phyloP scores from a whole-genome alignment of 768 basidiomycete species.

The Amanita brunnescens region DNA sequence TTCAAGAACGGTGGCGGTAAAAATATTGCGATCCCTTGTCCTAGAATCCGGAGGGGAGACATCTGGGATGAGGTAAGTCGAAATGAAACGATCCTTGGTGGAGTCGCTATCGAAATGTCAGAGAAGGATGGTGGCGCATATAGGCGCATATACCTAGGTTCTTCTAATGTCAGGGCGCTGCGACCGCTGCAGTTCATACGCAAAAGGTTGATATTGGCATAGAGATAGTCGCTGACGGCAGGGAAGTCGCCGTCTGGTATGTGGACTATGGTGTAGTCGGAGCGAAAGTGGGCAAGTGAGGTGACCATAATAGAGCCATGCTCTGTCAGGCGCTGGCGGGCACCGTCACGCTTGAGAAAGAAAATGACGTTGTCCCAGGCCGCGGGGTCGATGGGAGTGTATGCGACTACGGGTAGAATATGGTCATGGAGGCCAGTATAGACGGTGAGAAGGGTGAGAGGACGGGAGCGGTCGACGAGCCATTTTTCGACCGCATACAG shows the following conservation, averaged over 20 bases:
- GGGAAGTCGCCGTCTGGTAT: constrained; percentile 66
- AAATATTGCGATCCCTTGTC: constrained; percentile 32
- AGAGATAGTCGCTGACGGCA: constrained; percentile 55
- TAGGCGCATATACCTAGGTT: constrained; percentile 46
- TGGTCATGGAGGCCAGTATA: constrained; percentile 66
- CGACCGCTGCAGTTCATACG: constrained; percentile 83
- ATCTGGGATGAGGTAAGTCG: constrained; percentile 49
- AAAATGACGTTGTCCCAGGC: constrained; percentile 59
- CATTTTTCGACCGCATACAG: constrained; percentile 86
- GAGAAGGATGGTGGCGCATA: constrained; percentile 2
- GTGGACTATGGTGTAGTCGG: constrained; percentile 78
- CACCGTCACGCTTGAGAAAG: constrained; percentile 57
- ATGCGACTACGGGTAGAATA: constrained; percentile 37
- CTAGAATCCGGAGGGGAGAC: constrained; percentile 17
- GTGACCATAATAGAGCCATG: constrained; percentile 72
- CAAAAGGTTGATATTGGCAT: constrained; percentile 74
- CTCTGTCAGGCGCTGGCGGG: constrained; percentile 63
- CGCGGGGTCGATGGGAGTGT: constrained; percentile 33
- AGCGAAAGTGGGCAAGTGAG: constrained; percentile 80
- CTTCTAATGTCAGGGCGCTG: constrained; percentile 64
- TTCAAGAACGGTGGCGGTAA: constrained; percentile 63
- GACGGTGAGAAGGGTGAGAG: constrained; percentile 50
- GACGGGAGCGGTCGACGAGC: constrained; percentile 24
- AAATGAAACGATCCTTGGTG: constrained; percentile 73
- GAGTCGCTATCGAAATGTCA: constrained; percentile 42